Conservation (phyloP, 2,329 filamentous ascomycete species). For the Biscogniauxia marginata region DNA sequence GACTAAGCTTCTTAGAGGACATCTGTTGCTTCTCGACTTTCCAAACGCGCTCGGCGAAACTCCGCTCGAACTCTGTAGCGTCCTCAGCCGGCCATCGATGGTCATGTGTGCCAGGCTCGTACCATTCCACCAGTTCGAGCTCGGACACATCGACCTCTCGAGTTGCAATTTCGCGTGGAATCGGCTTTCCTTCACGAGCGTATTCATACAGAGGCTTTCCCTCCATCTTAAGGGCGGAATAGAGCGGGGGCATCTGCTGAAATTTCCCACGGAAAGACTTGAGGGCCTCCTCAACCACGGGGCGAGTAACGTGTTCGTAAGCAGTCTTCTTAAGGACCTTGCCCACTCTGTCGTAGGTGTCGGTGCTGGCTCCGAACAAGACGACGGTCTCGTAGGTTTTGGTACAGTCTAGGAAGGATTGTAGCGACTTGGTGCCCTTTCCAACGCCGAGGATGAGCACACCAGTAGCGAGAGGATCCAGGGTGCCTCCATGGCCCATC, state of each 20-base stretch:
- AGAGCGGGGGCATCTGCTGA: slow-evolving; percentile 88
- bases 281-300: slow-evolving; percentile 75
- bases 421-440: slow-evolving; percentile 79
- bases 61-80: slow-evolving; percentile 71
- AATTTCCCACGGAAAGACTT: slow-evolving; percentile 76
- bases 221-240: slow-evolving; percentile 88
- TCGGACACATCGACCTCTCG: slow-evolving; percentile 75
- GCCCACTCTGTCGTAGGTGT: slow-evolving; percentile 85
- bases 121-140: slow-evolving; percentile 81
- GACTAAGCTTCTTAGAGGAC: slow-evolving; percentile 47
- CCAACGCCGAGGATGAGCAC: slow-evolving; percentile 88
- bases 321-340: slow-evolving; percentile 74
- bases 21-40: slow-evolving; percentile 58
- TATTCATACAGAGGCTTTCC: slow-evolving; percentile 97
- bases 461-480: slow-evolving; percentile 91
- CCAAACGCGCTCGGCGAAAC: slow-evolving; percentile 71
- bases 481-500: slow-evolving; percentile 92
- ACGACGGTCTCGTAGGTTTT: slow-evolving; percentile 92
- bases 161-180: slow-evolving; percentile 81
- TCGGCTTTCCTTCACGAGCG: slow-evolving; percentile 81
- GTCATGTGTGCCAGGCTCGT: slow-evolving; percentile 75
- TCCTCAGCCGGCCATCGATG: slow-evolving; percentile 80
- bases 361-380: slow-evolving; percentile 87
- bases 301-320: slow-evolving; percentile 79
- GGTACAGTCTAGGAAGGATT: slow-evolving; percentile 79